These are phyloP conservation scores for Populus simonii DNA, from an alignment of 345 rosid species.

Conservation along the genomic window DNA sequence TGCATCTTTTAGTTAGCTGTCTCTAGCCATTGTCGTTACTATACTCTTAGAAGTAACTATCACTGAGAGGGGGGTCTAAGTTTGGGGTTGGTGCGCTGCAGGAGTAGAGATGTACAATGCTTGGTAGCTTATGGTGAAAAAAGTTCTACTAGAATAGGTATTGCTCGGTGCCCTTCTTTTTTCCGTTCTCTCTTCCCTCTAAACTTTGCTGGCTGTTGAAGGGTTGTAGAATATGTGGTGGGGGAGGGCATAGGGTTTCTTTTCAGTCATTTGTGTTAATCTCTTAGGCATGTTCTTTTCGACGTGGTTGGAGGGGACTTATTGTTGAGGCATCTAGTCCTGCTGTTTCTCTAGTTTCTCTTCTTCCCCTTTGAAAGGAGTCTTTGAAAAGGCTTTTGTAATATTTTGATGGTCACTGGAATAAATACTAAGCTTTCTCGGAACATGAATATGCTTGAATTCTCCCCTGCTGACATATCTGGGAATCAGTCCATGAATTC, in stretches of 20 bases:
- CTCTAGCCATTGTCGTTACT: conserved; percentile 17
- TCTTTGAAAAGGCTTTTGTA: conserved; percentile 21
- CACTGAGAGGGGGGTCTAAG: conserved; percentile 32
- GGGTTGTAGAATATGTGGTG: conserved; percentile 38
- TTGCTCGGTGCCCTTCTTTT: conserved; percentile 18
- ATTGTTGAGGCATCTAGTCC: conserved; percentile 18
- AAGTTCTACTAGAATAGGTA: conserved; percentile 30
- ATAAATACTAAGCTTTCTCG: not conserved
- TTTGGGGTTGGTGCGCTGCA: conserved; percentile 20
- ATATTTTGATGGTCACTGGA: conserved; percentile 23
- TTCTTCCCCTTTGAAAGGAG: conserved; percentile 18
- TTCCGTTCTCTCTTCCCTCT: not conserved
- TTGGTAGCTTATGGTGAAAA: conserved; percentile 28
- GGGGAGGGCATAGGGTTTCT: conserved; percentile 25
- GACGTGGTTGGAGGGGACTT: conserved; percentile 26
- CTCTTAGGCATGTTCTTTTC: conserved; percentile 36
- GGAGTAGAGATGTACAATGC: conserved; percentile 33
- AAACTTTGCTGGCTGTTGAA: conserved; percentile 20
- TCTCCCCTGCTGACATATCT: not conserved
- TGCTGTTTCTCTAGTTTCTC: conserved; percentile 3
- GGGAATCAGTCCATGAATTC: not conserved
- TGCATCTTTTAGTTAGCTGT: conserved; percentile 19
- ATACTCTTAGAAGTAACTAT: conserved; percentile 29
- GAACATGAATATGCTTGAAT: not conserved
- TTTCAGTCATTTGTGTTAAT: conserved; percentile 3